Conservation (phyloP, 495 filamentous ascomycete species). For the Tirmania nivea region DNA sequence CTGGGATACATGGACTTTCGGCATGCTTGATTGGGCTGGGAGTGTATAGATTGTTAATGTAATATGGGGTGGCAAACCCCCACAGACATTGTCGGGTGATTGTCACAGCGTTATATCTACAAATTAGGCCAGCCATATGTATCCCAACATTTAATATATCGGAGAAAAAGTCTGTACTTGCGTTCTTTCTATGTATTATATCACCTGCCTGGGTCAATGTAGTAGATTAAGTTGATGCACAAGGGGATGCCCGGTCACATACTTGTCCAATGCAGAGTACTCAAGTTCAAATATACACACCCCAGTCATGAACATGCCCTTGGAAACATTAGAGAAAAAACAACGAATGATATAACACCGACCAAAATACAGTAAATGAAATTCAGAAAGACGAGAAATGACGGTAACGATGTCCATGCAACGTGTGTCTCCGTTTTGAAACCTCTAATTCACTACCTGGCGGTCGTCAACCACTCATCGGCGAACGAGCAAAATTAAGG, state of each 20-base stretch:
- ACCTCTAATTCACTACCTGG: too few relatives aligned
- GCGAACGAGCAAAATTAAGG: too few relatives aligned
- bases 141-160: too few relatives aligned
- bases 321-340: not conserved
- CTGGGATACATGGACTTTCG: conserved; percentile 16
- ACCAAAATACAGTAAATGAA: not conserved
- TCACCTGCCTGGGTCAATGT: too few relatives aligned
- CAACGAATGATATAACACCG: not conserved
- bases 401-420: not conserved
- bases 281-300: not conserved
- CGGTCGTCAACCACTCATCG: too few relatives aligned
- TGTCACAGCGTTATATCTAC: too few relatives aligned
- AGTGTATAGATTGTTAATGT: conserved; percentile 15
- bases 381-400: not conserved
- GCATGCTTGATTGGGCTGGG: conserved; percentile 14
- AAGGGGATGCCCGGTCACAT: too few relatives aligned
- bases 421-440: not conserved
- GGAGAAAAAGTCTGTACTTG: too few relatives aligned
- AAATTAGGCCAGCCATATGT: too few relatives aligned
- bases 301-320: not conserved
- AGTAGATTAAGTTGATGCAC: too few relatives aligned
- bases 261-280: not conserved
- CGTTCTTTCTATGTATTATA: too few relatives aligned
- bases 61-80: not conserved
- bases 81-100: too few relatives aligned